These are phyloP conservation scores for Trichoderma guizhouense DNA, from an alignment of 2,329 filamentous ascomycete species.

Conservation along the genomic window DNA sequence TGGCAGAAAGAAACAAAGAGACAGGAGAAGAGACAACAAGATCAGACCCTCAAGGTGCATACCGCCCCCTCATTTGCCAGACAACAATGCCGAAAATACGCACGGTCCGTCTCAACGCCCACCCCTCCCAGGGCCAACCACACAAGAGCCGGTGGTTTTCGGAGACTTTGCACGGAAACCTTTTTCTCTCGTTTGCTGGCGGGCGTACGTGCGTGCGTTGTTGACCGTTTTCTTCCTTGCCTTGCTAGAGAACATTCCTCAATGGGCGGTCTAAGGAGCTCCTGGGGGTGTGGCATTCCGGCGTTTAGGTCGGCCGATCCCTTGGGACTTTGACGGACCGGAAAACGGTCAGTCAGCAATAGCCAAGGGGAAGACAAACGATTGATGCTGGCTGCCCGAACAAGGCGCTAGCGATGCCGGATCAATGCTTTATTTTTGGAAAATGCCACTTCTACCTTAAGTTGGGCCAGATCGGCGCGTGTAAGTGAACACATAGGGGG, in stretches of 20 bases:
- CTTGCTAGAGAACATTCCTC: neutral
- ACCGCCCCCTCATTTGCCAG: neutral
- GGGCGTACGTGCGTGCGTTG: neutral
- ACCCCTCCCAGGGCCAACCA: neutral
- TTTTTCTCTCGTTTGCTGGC: neutral
- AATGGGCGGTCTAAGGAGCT: conserved; percentile 10
- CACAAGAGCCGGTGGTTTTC: neutral
- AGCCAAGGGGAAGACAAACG: neutral
- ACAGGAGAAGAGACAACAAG: neutral
- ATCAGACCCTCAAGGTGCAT: conserved; percentile 1
- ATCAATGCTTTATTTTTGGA: neutral
- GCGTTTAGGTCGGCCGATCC: conserved; percentile 7
- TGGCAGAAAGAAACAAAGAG: neutral
- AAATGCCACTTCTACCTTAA: neutral
- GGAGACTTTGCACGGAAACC: conserved; percentile 10
- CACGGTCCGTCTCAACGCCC: neutral
- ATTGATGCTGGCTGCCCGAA: neutral
- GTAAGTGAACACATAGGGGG: neutral
- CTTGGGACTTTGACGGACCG: neutral
- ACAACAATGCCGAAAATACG: neutral
- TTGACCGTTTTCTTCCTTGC: neutral
- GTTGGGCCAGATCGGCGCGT: neutral
- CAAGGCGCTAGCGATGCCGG: neutral
- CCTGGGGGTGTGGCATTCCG: neutral
- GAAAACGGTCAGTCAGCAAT: neutral